Evolutionary conservation across 2,329 filamentous ascomycete species (phyloP).

Genomic region (Stylonectria norvegica): DNA sequence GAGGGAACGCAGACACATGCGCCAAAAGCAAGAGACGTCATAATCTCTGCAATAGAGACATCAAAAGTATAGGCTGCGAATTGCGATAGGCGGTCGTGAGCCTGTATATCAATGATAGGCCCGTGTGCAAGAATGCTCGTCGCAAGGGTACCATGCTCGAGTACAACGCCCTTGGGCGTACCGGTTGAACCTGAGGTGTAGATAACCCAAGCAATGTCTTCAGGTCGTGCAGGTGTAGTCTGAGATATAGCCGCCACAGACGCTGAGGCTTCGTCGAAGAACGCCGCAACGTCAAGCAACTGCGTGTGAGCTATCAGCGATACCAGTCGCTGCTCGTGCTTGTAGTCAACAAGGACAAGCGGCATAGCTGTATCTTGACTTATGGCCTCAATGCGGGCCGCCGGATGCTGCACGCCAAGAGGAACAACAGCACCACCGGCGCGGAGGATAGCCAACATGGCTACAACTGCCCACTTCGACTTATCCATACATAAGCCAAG

Average conservation of each 20-base stretch:
- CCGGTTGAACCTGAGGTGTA: conserved; percentile 19
- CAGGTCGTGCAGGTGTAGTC: not conserved
- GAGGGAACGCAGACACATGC: conserved; percentile 23
- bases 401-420: conserved; percentile 14
- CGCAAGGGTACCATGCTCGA: conserved; percentile 8
- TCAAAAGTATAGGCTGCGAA: conserved; percentile 25
- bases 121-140: conserved; percentile 5
- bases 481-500: conserved; percentile 38
- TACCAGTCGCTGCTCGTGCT: not conserved
- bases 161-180: conserved; percentile 11
- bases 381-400: not conserved
- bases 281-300: not conserved
- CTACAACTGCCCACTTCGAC: conserved; percentile 33
- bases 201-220: conserved; percentile 10
- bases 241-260: not conserved
- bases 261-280: not conserved
- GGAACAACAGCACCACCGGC: conserved; percentile 30
- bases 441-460: conserved; percentile 35
- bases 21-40: conserved; percentile 17
- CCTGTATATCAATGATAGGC: not conserved
- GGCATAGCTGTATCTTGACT: not conserved
- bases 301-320: not conserved
- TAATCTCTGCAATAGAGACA: conserved; percentile 16
- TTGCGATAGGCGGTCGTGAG: conserved; percentile 7
- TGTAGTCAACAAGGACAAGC: not conserved